Percentiles rank a stretch among this genome's conserved stretches.
phyloP scores from a whole-genome alignment of 225 moss, liverwort and hornwort genomes.

The Physcomitrium patens region DNA sequence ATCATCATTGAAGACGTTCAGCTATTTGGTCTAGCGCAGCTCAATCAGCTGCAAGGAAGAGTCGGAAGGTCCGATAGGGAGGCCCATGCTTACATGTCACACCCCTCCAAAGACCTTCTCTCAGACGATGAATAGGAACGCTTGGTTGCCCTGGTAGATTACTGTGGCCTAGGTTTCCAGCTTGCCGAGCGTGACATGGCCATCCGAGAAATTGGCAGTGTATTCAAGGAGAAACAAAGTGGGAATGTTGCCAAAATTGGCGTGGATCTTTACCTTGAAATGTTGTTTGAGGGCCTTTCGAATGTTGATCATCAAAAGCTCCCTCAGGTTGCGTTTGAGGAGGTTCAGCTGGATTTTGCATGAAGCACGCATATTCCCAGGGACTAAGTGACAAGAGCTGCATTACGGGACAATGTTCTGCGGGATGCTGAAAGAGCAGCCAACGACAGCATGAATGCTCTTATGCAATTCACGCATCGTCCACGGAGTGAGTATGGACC shows the following conservation, averaged over 20 bases:
- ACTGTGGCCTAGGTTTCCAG: constrained; percentile 88
- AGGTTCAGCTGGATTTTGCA: constrained; percentile 78
- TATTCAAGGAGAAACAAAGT: constrained; percentile 95
- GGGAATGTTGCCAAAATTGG: constrained; percentile 94
- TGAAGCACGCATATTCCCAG: constrained; percentile 72
- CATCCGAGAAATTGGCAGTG: constrained; percentile 86
- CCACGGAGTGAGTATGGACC: constrained; percentile 80
- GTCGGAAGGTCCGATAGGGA: constrained; percentile 88
- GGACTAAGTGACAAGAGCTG: constrained; percentile 67
- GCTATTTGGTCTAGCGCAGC: constrained; percentile 92
- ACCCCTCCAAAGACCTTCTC: constrained; percentile 74
- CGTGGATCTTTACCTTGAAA: constrained; percentile 87
- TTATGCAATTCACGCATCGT: constrained; percentile 83
- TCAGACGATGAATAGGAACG: constrained; percentile 88
- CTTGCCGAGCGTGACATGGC: constrained; percentile 99
- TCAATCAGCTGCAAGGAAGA: constrained; percentile 92
- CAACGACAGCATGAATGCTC: constrained; percentile 65
- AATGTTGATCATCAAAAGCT: constrained; percentile 86
- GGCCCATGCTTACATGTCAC: constrained; percentile 90
- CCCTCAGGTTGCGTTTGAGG: constrained; percentile 62
- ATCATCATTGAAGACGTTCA: constrained; percentile 96
- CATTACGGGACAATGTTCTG: constrained; percentile 64
- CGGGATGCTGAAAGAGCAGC: constrained; percentile 71
- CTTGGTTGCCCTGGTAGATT: constrained; percentile 83
- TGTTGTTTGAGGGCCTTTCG: constrained; percentile 93